Evolutionary conservation across 2,329 filamentous ascomycete species (phyloP).

Genomic region (Fusarium devonianum): DNA sequence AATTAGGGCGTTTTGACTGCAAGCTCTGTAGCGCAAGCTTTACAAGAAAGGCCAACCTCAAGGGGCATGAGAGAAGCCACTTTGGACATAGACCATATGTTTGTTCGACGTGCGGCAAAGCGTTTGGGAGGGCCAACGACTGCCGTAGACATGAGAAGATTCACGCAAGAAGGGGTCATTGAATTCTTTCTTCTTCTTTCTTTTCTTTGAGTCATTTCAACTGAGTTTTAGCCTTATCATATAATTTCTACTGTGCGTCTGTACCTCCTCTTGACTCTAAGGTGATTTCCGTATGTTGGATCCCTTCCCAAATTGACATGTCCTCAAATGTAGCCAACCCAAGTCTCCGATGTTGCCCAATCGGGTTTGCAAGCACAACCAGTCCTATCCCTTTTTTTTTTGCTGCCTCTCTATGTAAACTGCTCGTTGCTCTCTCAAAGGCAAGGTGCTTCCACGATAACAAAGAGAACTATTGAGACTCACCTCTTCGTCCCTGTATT

Average conservation of each 20-base stretch:
- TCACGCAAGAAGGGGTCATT: conserved; percentile 24
- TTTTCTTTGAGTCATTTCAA: background rate
- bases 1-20: conserved; percentile 39
- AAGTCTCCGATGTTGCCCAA: background rate
- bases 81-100: conserved; percentile 44
- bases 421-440: no score
- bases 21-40: conserved; percentile 48
- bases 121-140: conserved; percentile 47
- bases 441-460: no score
- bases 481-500: no score
- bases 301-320: background rate
- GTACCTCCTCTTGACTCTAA: no score
- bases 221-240: no score
- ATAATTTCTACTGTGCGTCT: no score
- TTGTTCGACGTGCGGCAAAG: conserved; percentile 43
- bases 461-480: no score
- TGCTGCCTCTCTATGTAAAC: no score
- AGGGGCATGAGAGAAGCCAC: conserved; percentile 48
- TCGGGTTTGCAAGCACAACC: background rate
- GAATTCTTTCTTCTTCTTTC: background rate
- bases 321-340: background rate
- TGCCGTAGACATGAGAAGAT: conserved; percentile 45
- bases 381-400: background rate
- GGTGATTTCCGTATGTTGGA: no score
- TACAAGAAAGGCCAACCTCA: conserved; percentile 47